Base-by-base conservation (phyloP, 345 rosid species). In the Pistacia vera region DNA sequence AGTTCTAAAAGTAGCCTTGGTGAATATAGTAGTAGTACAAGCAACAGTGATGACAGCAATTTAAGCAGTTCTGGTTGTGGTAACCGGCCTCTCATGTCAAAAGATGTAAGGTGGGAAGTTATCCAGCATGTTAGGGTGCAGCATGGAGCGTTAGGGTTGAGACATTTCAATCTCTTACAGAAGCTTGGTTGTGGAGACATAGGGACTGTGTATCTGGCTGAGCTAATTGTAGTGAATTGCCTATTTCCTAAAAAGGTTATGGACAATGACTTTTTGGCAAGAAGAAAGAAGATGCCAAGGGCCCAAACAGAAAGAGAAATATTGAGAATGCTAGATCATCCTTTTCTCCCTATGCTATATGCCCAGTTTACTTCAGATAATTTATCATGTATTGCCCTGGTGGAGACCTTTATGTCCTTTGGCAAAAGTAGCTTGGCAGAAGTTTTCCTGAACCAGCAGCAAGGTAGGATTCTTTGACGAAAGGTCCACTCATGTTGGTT, bases 141-240 rank as follows among this genome's bases (percentile, higher is more conserved):
- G 73, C 76, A 82, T 81, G 97, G 95, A 72, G 82, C 69, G 77
- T 75, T 95, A 67, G 94, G 89, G 55, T 86, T 91, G 86, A 64
- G 77, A 55, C 93, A 95, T 83, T 95, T 95, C 79, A 91, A 91
- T 82, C 93, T 95, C 73, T 49, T 95, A 74, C 91, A 85, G 80
- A 95, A 90, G 90, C 97, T 95, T 13, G 98, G 98, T 28, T 90
- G 97, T 81, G 98, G 98, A 82, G 98, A 95, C 84, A 93, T 95
- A 68, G 98, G 98, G 56, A 91, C 98, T 2, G 97, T 95, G 13
- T 95, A 95, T 84, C 93, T 95, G 63, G 97, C 97, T 17, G 97
- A 95, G 83, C 87, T 95, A 46, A 84, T 85, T 58, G 94, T 88
- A 73, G 79, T 92, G 4, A 87, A 76, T 68, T 93, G 97, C 86